A percentile compares a stretch with the other conserved stretches of the same genome.
Evolutionary conservation across 176 grass and related monocot species (phyloP).

Genomic region (Elymus sibiricus): DNA sequence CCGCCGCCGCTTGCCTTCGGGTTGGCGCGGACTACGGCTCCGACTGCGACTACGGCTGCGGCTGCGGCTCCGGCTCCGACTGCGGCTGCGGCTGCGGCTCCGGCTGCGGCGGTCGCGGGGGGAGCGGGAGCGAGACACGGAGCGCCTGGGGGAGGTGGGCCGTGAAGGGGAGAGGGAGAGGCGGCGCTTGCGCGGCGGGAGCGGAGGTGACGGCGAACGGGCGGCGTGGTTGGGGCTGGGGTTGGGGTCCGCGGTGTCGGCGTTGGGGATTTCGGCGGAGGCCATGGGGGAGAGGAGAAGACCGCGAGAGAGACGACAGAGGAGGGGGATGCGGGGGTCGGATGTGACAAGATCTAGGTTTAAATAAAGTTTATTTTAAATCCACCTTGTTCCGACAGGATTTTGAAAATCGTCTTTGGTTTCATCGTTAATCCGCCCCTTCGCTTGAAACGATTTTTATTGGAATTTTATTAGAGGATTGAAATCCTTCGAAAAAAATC

Average conservation of each 20-base stretch:
- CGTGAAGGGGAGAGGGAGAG: slow-evolving; percentile 34
- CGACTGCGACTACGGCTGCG: background rate
- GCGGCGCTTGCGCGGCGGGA: slow-evolving; percentile 51
- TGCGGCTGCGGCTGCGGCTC: background rate
- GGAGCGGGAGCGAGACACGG: slow-evolving; percentile 32
- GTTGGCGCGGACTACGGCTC: slow-evolving; percentile 32
- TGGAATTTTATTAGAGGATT: no score
- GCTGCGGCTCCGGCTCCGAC: background rate
- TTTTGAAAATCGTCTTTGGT: background rate
- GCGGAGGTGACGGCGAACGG: slow-evolving; percentile 41
- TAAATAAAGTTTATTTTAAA: background rate
- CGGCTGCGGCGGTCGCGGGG: slow-evolving; percentile 18
- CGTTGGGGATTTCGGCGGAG: slow-evolving; percentile 36
- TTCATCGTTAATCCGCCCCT: background rate
- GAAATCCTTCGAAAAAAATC: no score
- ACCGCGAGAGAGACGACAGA: background rate
- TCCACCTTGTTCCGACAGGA: background rate
- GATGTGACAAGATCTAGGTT: slow-evolving; percentile 19
- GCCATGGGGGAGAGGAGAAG: background rate
- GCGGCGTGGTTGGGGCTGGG: background rate
- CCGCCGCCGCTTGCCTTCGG: slow-evolving; percentile 46
- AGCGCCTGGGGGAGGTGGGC: slow-evolving; percentile 25
- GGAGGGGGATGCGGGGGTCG: background rate
- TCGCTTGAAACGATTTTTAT: background rate
- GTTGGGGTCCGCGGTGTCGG: slow-evolving; percentile 10